Conservation (phyloP, 1,284 basidiomycete species). For the Cryptococcus jaspeensis region DNA sequence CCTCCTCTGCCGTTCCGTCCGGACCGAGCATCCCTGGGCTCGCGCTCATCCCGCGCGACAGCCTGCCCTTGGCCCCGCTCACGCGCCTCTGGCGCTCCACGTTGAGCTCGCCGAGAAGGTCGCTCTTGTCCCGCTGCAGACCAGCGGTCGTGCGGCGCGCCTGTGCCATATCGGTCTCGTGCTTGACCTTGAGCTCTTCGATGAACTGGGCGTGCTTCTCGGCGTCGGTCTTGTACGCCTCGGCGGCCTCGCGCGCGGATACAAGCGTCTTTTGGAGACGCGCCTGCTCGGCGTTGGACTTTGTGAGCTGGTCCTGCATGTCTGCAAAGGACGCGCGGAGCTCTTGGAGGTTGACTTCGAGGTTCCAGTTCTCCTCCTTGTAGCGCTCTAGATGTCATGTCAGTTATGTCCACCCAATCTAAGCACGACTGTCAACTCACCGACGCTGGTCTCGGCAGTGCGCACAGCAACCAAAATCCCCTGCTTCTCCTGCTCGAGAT, state of each 20-base stretch:
- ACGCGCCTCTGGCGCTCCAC: slow-evolving; percentile 58
- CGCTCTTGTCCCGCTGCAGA: slow-evolving; percentile 85
- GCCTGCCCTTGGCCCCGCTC: slow-evolving; percentile 32
- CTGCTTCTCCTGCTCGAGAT: slow-evolving; percentile 69
- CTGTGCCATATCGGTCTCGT: slow-evolving; percentile 87
- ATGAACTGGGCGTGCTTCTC: slow-evolving; percentile 68
- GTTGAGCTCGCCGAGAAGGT: slow-evolving; percentile 78
- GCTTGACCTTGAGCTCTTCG: slow-evolving; percentile 79
- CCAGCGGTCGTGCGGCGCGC: slow-evolving; percentile 83
- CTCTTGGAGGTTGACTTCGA: slow-evolving; percentile 89
- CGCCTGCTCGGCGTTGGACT: slow-evolving; percentile 78
- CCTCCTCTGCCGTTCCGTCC: slow-evolving; percentile 54
- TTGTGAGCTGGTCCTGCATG: slow-evolving; percentile 64
- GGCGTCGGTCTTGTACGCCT: slow-evolving; percentile 80
- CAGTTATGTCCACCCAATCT: slow-evolving; percentile 3
- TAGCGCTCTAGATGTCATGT: slow-evolving; percentile 59
- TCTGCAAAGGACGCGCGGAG: slow-evolving; percentile 69
- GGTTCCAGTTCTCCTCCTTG: slow-evolving; percentile 98
- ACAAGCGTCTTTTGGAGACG: slow-evolving; percentile 74
- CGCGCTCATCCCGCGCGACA: slow-evolving; percentile 45
- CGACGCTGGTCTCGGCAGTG: slow-evolving; percentile 73
- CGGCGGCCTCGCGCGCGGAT: slow-evolving; percentile 70
- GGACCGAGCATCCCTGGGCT: slow-evolving; percentile 50
- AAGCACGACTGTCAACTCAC: slow-evolving; percentile 56
- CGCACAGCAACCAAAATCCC: slow-evolving; percentile 66